Percentiles rank a stretch among this genome's conserved stretches.
Evolutionary conservation across 1,284 basidiomycete species (phyloP).

Genomic region (Flammula alnicola): DNA sequence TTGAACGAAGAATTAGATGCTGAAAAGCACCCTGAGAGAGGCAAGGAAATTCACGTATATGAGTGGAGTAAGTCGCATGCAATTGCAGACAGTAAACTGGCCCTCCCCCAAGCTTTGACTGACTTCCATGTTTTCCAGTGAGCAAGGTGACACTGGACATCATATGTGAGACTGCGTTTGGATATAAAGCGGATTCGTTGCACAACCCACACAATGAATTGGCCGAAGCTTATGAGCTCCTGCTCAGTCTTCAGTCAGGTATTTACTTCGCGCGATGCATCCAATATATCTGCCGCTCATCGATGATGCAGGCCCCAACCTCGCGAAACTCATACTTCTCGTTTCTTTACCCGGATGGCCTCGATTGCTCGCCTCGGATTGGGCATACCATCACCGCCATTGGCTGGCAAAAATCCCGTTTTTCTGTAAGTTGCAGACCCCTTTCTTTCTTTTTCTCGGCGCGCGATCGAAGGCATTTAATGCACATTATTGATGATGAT

Average conservation of each 20-base stretch:
- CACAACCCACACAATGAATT: constrained; percentile 51
- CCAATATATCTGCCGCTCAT: neutral
- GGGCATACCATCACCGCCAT: constrained; percentile 42
- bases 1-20: constrained; percentile 38
- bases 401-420: constrained; percentile 33
- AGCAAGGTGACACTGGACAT: constrained; percentile 56
- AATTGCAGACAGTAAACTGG: too few relatives aligned
- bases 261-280: neutral
- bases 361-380: constrained; percentile 36
- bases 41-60: constrained; percentile 43
- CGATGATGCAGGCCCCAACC: constrained; percentile 35
- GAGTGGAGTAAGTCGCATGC: constrained; percentile 48
- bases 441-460: neutral
- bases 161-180: constrained; percentile 55
- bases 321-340: constrained; percentile 42
- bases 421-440: constrained; percentile 24
- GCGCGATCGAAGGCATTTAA: neutral
- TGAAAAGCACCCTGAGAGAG: constrained; percentile 27
- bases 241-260: constrained; percentile 48
- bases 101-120: too few relatives aligned
- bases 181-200: constrained; percentile 49
- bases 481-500: neutral
- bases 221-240: constrained; percentile 48
- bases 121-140: too few relatives aligned
- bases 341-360: constrained; percentile 44